Conservation (phyloP, 148 eudicot species). For the Polygonum maritimum region DNA sequence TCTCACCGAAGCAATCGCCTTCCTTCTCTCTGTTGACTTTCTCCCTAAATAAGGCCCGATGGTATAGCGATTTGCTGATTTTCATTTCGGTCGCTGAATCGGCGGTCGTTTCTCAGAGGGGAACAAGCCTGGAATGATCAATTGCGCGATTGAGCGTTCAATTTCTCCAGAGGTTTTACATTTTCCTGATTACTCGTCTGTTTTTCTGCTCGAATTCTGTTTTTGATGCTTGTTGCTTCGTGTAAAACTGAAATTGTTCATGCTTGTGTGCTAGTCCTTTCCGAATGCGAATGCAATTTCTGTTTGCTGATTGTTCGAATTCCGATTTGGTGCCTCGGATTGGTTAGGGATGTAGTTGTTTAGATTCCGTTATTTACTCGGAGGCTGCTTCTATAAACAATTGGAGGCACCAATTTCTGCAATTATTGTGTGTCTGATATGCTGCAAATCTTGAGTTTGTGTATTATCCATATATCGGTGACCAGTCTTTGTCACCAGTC, state of each 20-base stretch:
- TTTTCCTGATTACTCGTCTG: too few relatives aligned
- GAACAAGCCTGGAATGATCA: background rate
- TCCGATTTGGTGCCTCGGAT: background rate
- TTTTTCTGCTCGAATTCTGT: too few relatives aligned
- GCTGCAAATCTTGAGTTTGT: background rate
- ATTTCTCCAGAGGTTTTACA: background rate
- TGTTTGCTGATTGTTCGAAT: background rate
- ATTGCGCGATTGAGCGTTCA: background rate
- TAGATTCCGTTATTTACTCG: too few relatives aligned
- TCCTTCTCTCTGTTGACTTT: background rate
- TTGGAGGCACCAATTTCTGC: background rate
- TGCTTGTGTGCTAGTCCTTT: background rate
- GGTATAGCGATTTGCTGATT: background rate
- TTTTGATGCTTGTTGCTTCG: background rate
- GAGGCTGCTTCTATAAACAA: too few relatives aligned
- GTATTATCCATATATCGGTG: background rate
- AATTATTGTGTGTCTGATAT: background rate
- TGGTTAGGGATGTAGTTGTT: too few relatives aligned
- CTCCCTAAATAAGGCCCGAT: background rate
- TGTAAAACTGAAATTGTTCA: background rate
- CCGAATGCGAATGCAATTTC: background rate
- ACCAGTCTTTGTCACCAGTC: too few relatives aligned
- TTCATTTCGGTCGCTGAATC: background rate
- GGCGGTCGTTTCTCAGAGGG: background rate
- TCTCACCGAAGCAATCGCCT: background rate